A percentile compares a stretch with the other conserved stretches of the same genome.
These are phyloP conservation scores for Globisporangium paroecandrum DNA, from an alignment of 352 stramenopile species.

Conservation along the genomic window DNA sequence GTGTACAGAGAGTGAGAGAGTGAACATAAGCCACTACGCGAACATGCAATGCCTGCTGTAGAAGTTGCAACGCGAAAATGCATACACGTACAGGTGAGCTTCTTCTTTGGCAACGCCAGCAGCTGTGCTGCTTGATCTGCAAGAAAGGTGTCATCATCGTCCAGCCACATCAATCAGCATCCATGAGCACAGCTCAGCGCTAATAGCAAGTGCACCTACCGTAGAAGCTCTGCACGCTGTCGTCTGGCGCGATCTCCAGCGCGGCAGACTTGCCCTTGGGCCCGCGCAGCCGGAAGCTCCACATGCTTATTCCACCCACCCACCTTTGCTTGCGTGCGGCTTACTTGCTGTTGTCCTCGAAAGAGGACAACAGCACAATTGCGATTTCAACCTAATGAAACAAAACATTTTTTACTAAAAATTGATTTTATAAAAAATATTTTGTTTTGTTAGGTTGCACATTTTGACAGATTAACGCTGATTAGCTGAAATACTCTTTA, in stretches of 20 bases:
- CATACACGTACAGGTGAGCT: conserved; percentile 42
- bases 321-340: background rate
- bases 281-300: conserved; percentile 63
- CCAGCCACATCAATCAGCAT: background rate
- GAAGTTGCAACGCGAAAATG: background rate
- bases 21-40: background rate
- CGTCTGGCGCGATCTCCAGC: conserved; percentile 44
- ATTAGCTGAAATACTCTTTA: too few relatives aligned
- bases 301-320: conserved; percentile 25
- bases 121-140: conserved; percentile 42
- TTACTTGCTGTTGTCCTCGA: background rate
- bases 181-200: background rate
- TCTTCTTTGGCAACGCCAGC: conserved; percentile 39
- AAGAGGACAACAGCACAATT: background rate
- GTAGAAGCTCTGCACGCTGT: conserved; percentile 40
- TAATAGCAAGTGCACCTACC: conserved; percentile 29
- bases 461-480: too few relatives aligned
- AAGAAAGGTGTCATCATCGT: background rate
- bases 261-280: conserved; percentile 52
- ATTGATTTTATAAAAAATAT: background rate
- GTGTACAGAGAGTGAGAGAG: background rate
- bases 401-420: too few relatives aligned
- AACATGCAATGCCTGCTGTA: background rate
- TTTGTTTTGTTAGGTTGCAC: background rate
- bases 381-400: background rate